A percentile compares a stretch with the other conserved stretches of the same genome.
These are phyloP conservation scores for Fistulinella cinereoalba DNA, from an alignment of 1,284 basidiomycete genomes.

Conservation along the genomic window DNA sequence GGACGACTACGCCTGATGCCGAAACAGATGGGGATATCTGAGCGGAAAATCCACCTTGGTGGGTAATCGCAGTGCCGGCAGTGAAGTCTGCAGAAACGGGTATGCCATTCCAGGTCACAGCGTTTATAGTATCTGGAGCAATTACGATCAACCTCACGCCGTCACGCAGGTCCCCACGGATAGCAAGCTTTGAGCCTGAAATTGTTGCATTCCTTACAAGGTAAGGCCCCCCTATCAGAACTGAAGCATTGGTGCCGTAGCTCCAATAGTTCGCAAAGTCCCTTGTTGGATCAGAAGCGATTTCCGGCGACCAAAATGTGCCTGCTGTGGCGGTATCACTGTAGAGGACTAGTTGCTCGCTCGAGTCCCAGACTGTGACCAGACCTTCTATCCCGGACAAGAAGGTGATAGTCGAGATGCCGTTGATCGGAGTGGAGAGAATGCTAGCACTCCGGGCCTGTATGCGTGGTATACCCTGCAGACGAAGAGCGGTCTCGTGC, in stretches of 20 bases:
- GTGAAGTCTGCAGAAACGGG: conserved; percentile 39
- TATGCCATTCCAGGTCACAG: conserved; percentile 70
- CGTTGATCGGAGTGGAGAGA: conserved; percentile 29
- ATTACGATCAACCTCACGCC: conserved; percentile 44
- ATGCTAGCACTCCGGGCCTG: conserved; percentile 34
- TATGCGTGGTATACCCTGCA: conserved; percentile 46
- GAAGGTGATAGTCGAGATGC: conserved; percentile 45
- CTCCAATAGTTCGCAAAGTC: conserved; percentile 46
- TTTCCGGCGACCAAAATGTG: conserved; percentile 53
- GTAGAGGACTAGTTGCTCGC: conserved; percentile 62
- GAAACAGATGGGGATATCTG: conserved; percentile 19
- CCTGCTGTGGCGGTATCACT: conserved; percentile 61
- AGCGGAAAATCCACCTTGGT: conserved; percentile 40
- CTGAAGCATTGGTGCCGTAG: conserved; percentile 50
- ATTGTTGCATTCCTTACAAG: conserved; percentile 53
- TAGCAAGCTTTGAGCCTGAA: conserved; percentile 37
- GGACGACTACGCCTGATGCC: conserved; percentile 25
- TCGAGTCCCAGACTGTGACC: conserved; percentile 62
- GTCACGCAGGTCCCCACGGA: conserved; percentile 49
- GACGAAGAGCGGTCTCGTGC: conserved; percentile 54
- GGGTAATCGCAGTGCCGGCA: conserved; percentile 31
- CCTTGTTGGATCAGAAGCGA: conserved; percentile 29
- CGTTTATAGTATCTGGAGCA: conserved; percentile 43
- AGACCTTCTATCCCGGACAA: conserved; percentile 55
- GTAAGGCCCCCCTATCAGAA: conserved; percentile 54